phyloP scores from a whole-genome alignment of 257 asterid genomes.

The Fraxinus cuspidata region DNA sequence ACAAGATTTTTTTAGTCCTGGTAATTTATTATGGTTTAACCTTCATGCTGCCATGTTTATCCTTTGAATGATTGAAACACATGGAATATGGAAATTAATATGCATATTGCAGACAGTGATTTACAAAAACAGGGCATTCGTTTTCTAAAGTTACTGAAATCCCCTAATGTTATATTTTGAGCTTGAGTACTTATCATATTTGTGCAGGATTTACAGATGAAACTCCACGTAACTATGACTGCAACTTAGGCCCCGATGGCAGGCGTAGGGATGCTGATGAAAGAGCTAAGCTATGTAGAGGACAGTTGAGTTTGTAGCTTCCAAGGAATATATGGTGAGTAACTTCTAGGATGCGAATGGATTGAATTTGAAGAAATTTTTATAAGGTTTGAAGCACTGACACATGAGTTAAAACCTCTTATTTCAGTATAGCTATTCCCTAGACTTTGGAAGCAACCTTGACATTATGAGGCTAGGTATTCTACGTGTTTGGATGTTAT shows the following conservation, averaged over 20 bases:
- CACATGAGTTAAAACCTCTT: too few relatives aligned
- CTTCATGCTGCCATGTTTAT: neutral
- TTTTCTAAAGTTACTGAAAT: neutral
- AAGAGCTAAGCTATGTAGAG: conserved; percentile 94
- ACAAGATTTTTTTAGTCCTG: neutral
- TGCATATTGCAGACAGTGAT: neutral
- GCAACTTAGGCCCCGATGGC: conserved; percentile 99
- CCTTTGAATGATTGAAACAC: neutral
- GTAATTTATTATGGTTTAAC: neutral
- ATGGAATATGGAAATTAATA: neutral
- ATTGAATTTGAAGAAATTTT: too few relatives aligned
- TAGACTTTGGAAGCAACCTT: too few relatives aligned
- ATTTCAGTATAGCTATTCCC: too few relatives aligned
- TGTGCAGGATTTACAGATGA: conserved; percentile 88
- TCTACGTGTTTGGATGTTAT: too few relatives aligned
- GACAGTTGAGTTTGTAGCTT: conserved; percentile 94
- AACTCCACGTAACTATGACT: conserved; percentile 95
- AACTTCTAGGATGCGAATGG: too few relatives aligned
- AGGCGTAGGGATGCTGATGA: conserved; percentile 98
- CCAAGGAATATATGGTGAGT: conserved; percentile 58
- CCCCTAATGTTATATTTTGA: neutral
- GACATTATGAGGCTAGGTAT: too few relatives aligned
- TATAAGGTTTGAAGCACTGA: too few relatives aligned
- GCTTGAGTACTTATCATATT: neutral
- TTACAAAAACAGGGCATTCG: neutral